These are phyloP conservation scores for Saxispiralis lemnorum DNA, from an alignment of 495 filamentous ascomycete genomes.

Conservation along the genomic window DNA sequence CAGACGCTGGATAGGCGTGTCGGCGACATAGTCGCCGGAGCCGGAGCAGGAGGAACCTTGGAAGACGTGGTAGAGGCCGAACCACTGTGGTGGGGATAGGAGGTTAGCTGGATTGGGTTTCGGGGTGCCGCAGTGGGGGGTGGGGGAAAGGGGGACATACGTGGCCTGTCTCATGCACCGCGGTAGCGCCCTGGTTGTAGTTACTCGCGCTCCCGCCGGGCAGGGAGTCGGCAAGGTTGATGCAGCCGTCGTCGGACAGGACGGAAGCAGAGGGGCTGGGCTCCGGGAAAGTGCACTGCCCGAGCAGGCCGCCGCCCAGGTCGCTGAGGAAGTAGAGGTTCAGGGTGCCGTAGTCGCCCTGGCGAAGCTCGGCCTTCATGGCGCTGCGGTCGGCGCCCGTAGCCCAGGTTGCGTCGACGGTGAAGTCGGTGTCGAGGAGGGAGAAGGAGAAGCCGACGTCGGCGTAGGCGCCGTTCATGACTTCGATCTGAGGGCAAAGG, in stretches of 20 bases:
- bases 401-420: constrained; percentile 11
- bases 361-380: constrained; percentile 29
- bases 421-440: constrained; percentile 5
- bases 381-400: constrained; percentile 1
- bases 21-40: constrained; percentile 34
- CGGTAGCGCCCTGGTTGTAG: constrained; percentile 34
- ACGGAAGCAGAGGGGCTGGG: background rate
- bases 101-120: background rate
- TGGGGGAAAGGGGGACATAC: background rate
- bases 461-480: constrained; percentile 12
- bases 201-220: constrained; percentile 28
- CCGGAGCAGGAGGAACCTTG: constrained; percentile 25
- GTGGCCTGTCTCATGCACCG: constrained; percentile 41
- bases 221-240: constrained; percentile 30
- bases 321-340: constrained; percentile 15
- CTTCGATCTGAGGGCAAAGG: constrained; percentile 2
- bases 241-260: constrained; percentile 29
- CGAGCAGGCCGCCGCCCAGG: constrained; percentile 8
- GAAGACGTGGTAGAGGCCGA: constrained; percentile 39
- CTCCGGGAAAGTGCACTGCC: constrained; percentile 1
- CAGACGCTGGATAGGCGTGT: constrained; percentile 34
- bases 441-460: constrained; percentile 14
- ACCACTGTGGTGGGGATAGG: constrained; percentile 23
- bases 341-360: constrained; percentile 42
- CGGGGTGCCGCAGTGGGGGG: background rate